Conservation (phyloP, 1,284 basidiomycete genomes). For the Ustilago cynodontis region DNA sequence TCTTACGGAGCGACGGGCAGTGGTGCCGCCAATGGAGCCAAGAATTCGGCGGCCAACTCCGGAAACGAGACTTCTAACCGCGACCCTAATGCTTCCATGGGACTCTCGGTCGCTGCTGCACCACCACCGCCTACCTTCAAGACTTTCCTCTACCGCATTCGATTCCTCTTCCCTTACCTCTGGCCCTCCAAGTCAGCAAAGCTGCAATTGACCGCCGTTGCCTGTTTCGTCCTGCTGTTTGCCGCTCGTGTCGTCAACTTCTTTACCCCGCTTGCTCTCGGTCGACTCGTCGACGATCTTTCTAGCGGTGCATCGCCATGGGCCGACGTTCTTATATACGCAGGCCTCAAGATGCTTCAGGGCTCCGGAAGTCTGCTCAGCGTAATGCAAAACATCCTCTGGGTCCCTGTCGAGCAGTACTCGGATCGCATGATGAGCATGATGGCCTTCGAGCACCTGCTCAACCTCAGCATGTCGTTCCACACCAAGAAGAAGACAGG, state of each 20-base stretch:
- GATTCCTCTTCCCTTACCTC: conserved; percentile 80
- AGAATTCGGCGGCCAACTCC: conserved; percentile 27
- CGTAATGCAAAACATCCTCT: conserved; percentile 63
- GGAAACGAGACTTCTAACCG: conserved; percentile 39
- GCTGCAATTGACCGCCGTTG: conserved; percentile 79
- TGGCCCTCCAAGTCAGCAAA: conserved; percentile 80
- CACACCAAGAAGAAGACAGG: conserved; percentile 80
- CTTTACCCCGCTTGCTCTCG: conserved; percentile 80
- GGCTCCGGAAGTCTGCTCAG: conserved; percentile 69
- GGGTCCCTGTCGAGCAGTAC: conserved; percentile 88
- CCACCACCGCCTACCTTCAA: conserved; percentile 64
- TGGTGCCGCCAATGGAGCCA: conserved; percentile 14
- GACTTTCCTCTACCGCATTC: conserved; percentile 71
- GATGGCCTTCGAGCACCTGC: conserved; percentile 68
- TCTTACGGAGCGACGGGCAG: conserved; percentile 44
- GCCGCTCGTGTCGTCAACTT: conserved; percentile 82
- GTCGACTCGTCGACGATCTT: conserved; percentile 75
- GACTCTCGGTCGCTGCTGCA: conserved; percentile 52
- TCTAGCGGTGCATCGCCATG: conserved; percentile 54
- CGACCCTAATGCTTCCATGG: conserved; percentile 61
- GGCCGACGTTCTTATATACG: conserved; percentile 65
- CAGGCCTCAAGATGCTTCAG: conserved; percentile 70
- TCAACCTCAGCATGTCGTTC: conserved; percentile 81
- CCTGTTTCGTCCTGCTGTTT: conserved; percentile 79
- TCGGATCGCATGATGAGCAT: conserved; percentile 72